Base-by-base conservation (phyloP, 2,329 filamentous ascomycete genomes). In the Fusarium fujikuroi region DNA sequence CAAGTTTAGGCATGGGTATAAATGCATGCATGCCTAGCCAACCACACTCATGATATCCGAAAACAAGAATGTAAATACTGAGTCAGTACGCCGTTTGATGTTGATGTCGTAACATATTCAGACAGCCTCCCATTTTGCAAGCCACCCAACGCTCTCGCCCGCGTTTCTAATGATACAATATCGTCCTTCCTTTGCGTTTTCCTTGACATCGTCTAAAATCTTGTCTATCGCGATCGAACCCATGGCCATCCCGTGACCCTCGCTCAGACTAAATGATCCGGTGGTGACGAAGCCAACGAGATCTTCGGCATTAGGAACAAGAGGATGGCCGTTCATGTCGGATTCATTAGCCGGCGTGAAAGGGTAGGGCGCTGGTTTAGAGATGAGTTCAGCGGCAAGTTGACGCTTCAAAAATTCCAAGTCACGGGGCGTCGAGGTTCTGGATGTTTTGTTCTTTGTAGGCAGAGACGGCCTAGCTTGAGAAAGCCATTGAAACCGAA, bases 281-380 rank as follows among this genome's bases (percentile, higher is more conserved):
- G 92, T 92, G 5, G 95, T 98, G 30, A 98, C 91, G 80, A 97
- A 99, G 0, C 96, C 96, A 57, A 98, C 89, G 18, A 98, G 85
- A 79, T 98, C 93, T 28, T 88, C 86, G 70, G 91, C 90, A 15
- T 87, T 86, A 0, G 95, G 95, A n/a, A 95, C 90, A 1, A 90
- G 79, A 2, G 92, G 92, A 74, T 93, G 90, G 1, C 85, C 84
- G 30, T 82, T 79, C 82, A 87, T 79, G 70, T 82, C 80, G 57
- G 75, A 79, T 62, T 79, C 80, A 68, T 81, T 85, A 18, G 78
- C 76, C 8, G 79, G 75, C 21, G 83, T 83, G 23, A 82, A 81
- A 6, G 81, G 78, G 25, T 79, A 77, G 14, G 73, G 62, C 9
- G 46, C 69, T 25, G 74, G 81, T 12, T 76, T 81, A 37, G 83